Conservation (phyloP, 2,329 filamentous ascomycete genomes). For the Colletotrichum eleusines region DNA sequence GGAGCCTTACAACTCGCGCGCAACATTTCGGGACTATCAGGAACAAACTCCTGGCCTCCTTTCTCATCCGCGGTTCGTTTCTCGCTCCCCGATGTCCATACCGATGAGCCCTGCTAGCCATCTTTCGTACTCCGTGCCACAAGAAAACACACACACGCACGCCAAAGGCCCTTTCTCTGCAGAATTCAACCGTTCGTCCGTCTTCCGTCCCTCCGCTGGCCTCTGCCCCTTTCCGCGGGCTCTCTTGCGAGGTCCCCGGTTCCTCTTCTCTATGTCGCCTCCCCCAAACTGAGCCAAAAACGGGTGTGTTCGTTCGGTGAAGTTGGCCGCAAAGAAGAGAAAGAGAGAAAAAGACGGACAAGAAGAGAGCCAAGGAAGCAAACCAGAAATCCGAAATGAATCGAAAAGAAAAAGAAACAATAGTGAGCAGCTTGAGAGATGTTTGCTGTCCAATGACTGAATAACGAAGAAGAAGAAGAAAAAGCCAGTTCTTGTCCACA, state of each 20-base stretch:
- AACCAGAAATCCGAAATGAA: not conserved
- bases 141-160: not conserved
- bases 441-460: not conserved
- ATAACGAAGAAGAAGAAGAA: not conserved
- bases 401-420: not conserved
- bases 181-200: not conserved
- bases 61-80: not conserved
- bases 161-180: not conserved
- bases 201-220: not conserved
- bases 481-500: conserved; percentile 7
- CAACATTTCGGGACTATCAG: not conserved
- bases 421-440: not conserved
- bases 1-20: not conserved
- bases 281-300: not conserved
- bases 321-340: not conserved
- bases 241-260: not conserved
- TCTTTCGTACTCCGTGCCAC: not conserved
- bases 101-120: conserved; percentile 9
- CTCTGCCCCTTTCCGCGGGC: not conserved
- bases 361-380: not conserved
- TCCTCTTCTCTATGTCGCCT: not conserved
- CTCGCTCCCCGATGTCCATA: not conserved
- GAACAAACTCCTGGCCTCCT: not conserved
- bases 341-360: not conserved
- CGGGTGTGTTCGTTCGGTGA: not conserved